Percentiles rank a stretch among this genome's conserved stretches.
These are phyloP conservation scores for Cadophora luteo-olivacea DNA, from an alignment of 2,329 filamentous ascomycete species.

Conservation along the genomic window DNA sequence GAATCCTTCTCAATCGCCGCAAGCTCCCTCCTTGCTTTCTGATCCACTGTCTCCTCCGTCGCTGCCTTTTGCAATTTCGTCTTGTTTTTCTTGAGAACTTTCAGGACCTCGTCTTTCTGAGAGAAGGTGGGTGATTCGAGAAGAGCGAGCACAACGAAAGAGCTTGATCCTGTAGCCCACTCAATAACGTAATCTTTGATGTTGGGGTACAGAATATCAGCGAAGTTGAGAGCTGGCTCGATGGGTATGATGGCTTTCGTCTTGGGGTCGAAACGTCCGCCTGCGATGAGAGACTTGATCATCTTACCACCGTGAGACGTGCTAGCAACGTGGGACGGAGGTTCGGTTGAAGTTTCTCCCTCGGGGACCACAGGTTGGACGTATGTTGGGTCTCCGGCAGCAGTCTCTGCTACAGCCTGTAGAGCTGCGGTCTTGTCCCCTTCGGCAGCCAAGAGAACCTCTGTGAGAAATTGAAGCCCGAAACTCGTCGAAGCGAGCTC, in stretches of 20 bases:
- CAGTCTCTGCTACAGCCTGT: conserved; percentile 69
- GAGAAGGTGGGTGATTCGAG: conserved; percentile 77
- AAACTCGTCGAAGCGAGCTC: conserved; percentile 78
- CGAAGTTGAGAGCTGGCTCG: conserved; percentile 81
- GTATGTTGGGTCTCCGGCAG: conserved; percentile 59
- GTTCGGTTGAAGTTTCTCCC: conserved; percentile 31
- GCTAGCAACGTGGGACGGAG: conserved; percentile 61
- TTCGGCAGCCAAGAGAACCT: conserved; percentile 77
- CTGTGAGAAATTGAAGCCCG: conserved; percentile 84
- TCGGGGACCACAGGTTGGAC: conserved; percentile 48
- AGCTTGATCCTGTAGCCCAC: conserved; percentile 87
- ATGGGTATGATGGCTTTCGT: conserved; percentile 73
- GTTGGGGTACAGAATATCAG: conserved; percentile 78
- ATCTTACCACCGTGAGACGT: conserved; percentile 75
- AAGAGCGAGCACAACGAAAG: conserved; percentile 84
- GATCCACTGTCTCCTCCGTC: conserved; percentile 60
- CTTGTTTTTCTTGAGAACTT: conserved; percentile 75
- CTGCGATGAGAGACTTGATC: conserved; percentile 89
- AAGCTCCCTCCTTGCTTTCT: conserved; percentile 55
- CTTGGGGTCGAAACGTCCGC: conserved; percentile 82
- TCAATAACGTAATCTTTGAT: conserved; percentile 77
- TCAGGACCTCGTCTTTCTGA: conserved; percentile 69
- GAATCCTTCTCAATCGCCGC: conserved; percentile 52
- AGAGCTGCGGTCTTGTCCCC: conserved; percentile 81
- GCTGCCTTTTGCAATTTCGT: conserved; percentile 73